phyloP scores from a whole-genome alignment of 2,329 filamentous ascomycete species.

The Cytospora piceae region DNA sequence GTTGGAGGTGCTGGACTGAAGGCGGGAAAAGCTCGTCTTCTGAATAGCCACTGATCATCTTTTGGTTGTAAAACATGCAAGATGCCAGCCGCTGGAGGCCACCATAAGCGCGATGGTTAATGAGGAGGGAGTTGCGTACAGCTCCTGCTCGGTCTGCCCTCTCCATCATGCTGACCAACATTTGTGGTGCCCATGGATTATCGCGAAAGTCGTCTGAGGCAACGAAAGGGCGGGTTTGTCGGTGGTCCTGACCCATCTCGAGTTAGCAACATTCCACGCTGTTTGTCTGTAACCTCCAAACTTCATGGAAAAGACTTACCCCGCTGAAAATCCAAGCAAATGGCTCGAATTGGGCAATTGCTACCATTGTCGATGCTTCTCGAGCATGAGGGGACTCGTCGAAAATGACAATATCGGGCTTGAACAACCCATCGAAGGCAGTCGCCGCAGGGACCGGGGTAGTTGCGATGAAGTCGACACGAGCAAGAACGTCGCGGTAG shows the following conservation, averaged over 20 bases:
- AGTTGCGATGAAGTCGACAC: slow-evolving; percentile 50
- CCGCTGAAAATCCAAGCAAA: slow-evolving; percentile 51
- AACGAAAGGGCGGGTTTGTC: slow-evolving; percentile 40
- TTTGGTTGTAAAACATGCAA: slow-evolving; percentile 45
- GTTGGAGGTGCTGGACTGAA: slow-evolving; percentile 28
- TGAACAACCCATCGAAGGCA: slow-evolving; percentile 58
- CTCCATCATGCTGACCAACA: slow-evolving; percentile 37
- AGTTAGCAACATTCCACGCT: slow-evolving; percentile 33
- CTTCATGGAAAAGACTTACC: slow-evolving; percentile 38
- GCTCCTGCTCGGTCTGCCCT: slow-evolving; percentile 33
- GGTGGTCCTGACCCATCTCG: slow-evolving; percentile 26
- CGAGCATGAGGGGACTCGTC: slow-evolving; percentile 64
- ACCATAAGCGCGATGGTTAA: slow-evolving; percentile 38
- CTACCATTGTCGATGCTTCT: slow-evolving; percentile 50
- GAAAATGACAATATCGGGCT: slow-evolving; percentile 83
- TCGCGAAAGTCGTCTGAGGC: slow-evolving; percentile 23
- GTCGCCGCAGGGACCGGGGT: slow-evolving; percentile 50
- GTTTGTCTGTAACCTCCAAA: slow-evolving; percentile 42
- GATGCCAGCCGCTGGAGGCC: slow-evolving; percentile 47
- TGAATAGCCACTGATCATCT: slow-evolving; percentile 42
- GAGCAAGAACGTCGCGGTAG: slow-evolving; percentile 44
- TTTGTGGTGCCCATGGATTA: slow-evolving; percentile 32
- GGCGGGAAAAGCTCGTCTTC: slow-evolving; percentile 28
- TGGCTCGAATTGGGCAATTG: slow-evolving; percentile 48
- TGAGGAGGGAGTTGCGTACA: slow-evolving; percentile 34